Conservation (phyloP, 2,329 filamentous ascomycete genomes). For the Ophiocordyceps australis region DNA sequence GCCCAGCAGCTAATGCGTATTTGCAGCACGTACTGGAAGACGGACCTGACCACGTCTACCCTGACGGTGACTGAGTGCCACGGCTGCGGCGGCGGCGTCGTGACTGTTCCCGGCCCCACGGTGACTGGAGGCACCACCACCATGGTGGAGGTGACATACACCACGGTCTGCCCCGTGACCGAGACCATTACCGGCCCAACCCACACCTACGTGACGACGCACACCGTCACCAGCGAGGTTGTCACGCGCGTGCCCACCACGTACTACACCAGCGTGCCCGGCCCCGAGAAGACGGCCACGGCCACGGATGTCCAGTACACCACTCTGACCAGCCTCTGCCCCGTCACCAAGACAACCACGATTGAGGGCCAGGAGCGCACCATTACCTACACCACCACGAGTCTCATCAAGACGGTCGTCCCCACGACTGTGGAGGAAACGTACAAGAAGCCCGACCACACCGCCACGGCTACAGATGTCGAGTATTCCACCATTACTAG, state of each 20-base stretch:
- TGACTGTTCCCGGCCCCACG: conserved; percentile 17
- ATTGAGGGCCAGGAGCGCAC: conserved; percentile 4
- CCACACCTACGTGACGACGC: conserved; percentile 9
- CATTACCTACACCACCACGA: conserved; percentile 6
- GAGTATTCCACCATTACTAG: conserved; percentile 21
- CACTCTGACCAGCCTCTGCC: conserved; percentile 22
- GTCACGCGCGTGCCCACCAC: conserved; percentile 12
- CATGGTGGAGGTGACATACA: conserved; percentile 18
- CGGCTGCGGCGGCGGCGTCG: conserved; percentile 15
- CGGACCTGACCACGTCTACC: conserved; percentile 23
- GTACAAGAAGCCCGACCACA: conserved; percentile 9
- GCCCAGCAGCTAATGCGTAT: conserved; percentile 4
- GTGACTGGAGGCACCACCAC: conserved; percentile 12
- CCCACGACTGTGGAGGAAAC: conserved; percentile 13
- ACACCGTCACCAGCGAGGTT: conserved; percentile 8
- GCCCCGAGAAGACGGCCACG: conserved; percentile 11
- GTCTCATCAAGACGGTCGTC: conserved; percentile 9
- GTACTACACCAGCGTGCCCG: conserved; percentile 12
- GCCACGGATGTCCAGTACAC: conserved; percentile 13
- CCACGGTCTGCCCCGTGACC: conserved; percentile 15
- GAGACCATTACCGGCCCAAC: conserved; percentile 17
- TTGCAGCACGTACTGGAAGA: conserved; percentile 22
- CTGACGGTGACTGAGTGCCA: conserved; percentile 21
- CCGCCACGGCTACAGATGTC: conserved; percentile 14
- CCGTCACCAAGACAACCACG: conserved; percentile 12